These are phyloP conservation scores for Tilletia horrida DNA, from an alignment of 1,284 basidiomycete genomes.

Conservation along the genomic window DNA sequence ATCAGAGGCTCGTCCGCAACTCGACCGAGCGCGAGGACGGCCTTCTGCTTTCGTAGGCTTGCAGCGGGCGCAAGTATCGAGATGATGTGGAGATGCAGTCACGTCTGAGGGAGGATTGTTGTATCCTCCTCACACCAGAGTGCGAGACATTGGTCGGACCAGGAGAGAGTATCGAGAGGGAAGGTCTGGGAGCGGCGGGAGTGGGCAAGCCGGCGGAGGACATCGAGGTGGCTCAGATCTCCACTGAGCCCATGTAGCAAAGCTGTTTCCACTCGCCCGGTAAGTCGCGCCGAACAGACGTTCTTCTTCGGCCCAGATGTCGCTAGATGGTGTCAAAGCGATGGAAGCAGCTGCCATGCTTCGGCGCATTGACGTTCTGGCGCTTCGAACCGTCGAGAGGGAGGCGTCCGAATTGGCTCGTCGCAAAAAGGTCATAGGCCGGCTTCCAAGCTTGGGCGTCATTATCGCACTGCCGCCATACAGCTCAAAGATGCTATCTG, in stretches of 20 bases:
- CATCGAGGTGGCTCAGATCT: slow-evolving; percentile 1
- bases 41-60: too few relatives aligned
- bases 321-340: too few relatives aligned
- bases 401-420: slow-evolving; percentile 6
- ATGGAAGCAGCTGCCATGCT: not conserved
- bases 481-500: slow-evolving; percentile 14
- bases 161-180: slow-evolving; percentile 3
- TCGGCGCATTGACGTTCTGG: slow-evolving; percentile 3
- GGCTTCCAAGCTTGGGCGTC: not conserved
- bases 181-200: slow-evolving; percentile 4
- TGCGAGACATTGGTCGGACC: not conserved
- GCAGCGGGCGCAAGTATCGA: too few relatives aligned
- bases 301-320: too few relatives aligned
- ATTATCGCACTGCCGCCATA: not conserved
- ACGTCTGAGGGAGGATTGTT: too few relatives aligned
- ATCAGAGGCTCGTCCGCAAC: too few relatives aligned
- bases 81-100: too few relatives aligned
- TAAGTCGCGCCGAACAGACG: too few relatives aligned
- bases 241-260: not conserved
- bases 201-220: slow-evolving; percentile 12
- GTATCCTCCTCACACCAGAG: not conserved
- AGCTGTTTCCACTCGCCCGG: not conserved
- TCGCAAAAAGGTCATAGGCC: not conserved
- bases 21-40: too few relatives aligned
- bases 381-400: not conserved